Base-by-base conservation (phyloP, 352 stramenopile species). In the Globisporangium mamillatum region DNA sequence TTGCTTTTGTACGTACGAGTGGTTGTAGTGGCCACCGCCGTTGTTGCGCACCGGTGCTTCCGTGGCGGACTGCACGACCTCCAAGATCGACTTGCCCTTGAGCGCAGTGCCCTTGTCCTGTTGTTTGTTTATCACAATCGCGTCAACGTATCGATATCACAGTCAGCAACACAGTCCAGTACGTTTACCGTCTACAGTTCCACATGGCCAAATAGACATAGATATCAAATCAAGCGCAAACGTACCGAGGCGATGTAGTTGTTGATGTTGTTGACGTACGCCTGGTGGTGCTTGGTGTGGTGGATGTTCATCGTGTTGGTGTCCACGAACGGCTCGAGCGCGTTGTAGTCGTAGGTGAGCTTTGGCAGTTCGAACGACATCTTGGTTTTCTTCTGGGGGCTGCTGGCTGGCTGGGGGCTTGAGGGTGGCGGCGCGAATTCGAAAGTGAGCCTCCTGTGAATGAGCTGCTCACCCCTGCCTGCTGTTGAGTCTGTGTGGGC, bases 251-350 rank as follows among this genome's bases (percentile, higher is more conserved):
- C 74, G 71, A 95, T 91, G 72, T 84, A 94, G 70, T 87, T 92
- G 84, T 97, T 93, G 78, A 94, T 92, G 78, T 95, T 95, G 83
- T 93, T 95, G 64, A 95, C 84, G 72, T 95, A 95, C 36, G 79
- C 84, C 75, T 95, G 85, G 85, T 97, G 91, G 77, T 97, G 91
- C 77, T 97, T 97, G 57, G 85, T 93, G 79, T 97, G 91, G 79
- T 97, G 91, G 78, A 96, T 97, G 70, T 95, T 93, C 86, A 97
- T 92, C 34, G 90, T 97, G 38, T 71, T 73, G 66, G 91, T 93
- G 77, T 93, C 88, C 75, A 97, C 90, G 59, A 93, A 93, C 29
- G 91, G 91, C 74, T 95, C 90, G 57, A 97, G 79, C 57, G 90
- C 86, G 64, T 92, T 91, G 75, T 97, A 96, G 58, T 88, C 79